Evolutionary conservation across 2,329 filamentous ascomycete species (phyloP), one percentile per base, ranked within the genome.

Genomic region (Gremmenia infestans): DNA sequence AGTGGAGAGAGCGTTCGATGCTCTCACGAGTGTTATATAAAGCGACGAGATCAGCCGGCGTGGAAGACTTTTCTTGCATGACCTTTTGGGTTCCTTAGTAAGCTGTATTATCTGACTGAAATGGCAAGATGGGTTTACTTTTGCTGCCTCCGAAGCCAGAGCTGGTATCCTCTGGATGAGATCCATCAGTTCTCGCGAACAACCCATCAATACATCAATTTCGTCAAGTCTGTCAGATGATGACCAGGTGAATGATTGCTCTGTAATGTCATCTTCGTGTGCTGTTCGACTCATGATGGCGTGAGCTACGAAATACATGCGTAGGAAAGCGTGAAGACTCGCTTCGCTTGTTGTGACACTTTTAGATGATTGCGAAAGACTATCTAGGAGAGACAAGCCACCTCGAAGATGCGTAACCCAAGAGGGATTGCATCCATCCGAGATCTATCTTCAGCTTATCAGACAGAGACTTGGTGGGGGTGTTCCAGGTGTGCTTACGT

Each of bases 201-300:
- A 52, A 14, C 50, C 50, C 50, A 52, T 52, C n/a, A 52, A 52
- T 17, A 42, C 36, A 52, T 52, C 50, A 42, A 52, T 52, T 45
- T 52, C 50, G 22, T 52, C 50, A 9, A 52, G 25, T 17, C 23
- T 28, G 17, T 48, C 46, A 28, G 25, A 28, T 17, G 19, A 15
- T 28, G 46, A n/a, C 46, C 46, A 48, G 6, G 25, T 28, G 46
- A 17, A 48, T 4, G 35, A 9, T 48, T 48, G 46, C 23, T 28
- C 46, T 28, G 35, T 28, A 14, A 48, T 35, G 9, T 48, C 25
- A 17, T 25, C 46, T 17, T 48, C 46, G 15, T 28, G 35, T 15
- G 46, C 37, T 45, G 39, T 52, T 15, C 23, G 36, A 42, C 50
- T 28, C 50, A 52, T 52, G 14, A 52, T 52, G 15, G 42, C 36